Conservation (phyloP, 768 basidiomycete species). For the Hortiboletus flavorubellus region DNA sequence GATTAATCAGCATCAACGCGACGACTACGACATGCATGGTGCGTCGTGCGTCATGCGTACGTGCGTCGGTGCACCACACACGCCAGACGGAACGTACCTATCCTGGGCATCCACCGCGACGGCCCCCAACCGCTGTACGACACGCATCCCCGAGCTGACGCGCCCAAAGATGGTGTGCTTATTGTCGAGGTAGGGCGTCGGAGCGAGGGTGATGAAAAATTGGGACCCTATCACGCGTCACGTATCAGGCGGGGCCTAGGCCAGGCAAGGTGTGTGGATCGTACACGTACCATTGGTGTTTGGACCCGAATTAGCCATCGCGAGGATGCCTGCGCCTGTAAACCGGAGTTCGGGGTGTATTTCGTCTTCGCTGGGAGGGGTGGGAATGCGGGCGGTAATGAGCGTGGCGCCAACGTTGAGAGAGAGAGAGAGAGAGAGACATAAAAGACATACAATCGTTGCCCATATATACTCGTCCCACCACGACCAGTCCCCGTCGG, state of each 20-base stretch:
- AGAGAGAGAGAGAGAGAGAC: neutral
- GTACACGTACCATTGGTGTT: slow-evolving; percentile 67
- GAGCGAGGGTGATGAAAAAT: slow-evolving; percentile 86
- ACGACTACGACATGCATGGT: neutral
- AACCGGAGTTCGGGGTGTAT: slow-evolving; percentile 88
- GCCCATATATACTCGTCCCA: slow-evolving; percentile 85
- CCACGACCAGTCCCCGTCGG: slow-evolving; percentile 95
- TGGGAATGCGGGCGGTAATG: no score
- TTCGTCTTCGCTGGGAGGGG: slow-evolving; percentile 70
- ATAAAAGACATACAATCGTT: slow-evolving; percentile 64
- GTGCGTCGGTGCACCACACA: no score
- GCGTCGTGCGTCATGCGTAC: no score
- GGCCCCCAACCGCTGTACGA: slow-evolving; percentile 86
- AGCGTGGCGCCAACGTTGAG: neutral
- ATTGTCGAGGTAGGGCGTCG: slow-evolving; percentile 80
- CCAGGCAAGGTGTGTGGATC: no score
- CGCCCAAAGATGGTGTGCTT: slow-evolving; percentile 92
- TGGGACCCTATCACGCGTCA: slow-evolving; percentile 72
- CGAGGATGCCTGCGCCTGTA: slow-evolving; percentile 94
- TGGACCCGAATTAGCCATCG: slow-evolving; percentile 97
- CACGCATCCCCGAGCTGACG: slow-evolving; percentile 86
- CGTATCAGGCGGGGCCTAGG: neutral
- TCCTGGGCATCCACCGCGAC: slow-evolving; percentile 90
- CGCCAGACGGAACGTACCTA: slow-evolving; percentile 35
- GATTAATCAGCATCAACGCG: neutral